These are phyloP conservation scores for Rhodotorula mucilaginosa DNA, from an alignment of 1,284 basidiomycete species.

Conservation along the genomic window DNA sequence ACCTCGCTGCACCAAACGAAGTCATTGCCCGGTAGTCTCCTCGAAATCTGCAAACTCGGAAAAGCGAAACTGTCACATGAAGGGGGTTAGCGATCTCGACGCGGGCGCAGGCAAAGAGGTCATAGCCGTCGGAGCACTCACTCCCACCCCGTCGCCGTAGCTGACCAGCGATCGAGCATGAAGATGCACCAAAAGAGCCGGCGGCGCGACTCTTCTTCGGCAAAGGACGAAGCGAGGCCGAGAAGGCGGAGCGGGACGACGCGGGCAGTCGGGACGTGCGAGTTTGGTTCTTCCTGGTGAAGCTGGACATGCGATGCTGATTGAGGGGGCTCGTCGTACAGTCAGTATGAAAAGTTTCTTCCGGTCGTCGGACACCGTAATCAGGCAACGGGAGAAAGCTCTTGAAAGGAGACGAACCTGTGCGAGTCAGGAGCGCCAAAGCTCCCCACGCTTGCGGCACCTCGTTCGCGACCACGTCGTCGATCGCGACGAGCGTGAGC, in stretches of 20 bases:
- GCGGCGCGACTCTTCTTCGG: conserved; percentile 3
- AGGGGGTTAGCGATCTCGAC: too few relatives aligned
- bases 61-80: background rate
- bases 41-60: background rate
- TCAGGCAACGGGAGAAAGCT: background rate
- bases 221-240: background rate
- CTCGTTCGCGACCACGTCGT: background rate
- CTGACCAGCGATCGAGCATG: conserved; percentile 4
- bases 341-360: too few relatives aligned
- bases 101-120: too few relatives aligned
- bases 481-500: conserved; percentile 8
- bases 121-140: background rate
- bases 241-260: conserved; percentile 7
- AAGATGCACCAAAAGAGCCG: conserved; percentile 3
- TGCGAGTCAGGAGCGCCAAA: background rate
- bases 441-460: conserved; percentile 6
- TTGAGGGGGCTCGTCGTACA: background rate
- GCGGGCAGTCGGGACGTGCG: background rate
- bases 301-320: conserved; percentile 5
- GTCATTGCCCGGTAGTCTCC: background rate
- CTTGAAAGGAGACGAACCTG: background rate
- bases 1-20: too few relatives aligned
- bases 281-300: background rate
- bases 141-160: conserved; percentile 6
- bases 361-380: too few relatives aligned